Evolutionary conservation across 73 alveolate genomes (phyloP).

Genomic region (Paramecium biaurelia): DNA sequence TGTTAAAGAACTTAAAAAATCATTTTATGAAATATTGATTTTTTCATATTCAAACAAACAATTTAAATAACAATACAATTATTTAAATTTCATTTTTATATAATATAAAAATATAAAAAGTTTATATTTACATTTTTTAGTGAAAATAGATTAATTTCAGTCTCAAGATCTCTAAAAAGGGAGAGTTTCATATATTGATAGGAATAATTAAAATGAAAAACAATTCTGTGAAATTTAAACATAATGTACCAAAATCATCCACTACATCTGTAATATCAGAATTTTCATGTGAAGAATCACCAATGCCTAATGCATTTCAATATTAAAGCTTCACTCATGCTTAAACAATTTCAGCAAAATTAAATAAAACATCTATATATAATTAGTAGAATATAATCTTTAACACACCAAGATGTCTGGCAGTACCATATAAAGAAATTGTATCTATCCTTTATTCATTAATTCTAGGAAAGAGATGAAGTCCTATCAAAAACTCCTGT

Average conservation of each 20-base stretch:
- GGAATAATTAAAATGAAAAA: conserved; percentile 24
- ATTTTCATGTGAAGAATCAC: conserved; percentile 36
- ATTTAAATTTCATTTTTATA: too few species aligned
- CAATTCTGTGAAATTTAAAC: conserved; percentile 12
- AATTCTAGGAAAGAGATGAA: conserved; percentile 8
- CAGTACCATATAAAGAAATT: conserved; percentile 13
- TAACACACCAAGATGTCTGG: neutral
- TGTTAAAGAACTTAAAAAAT: too few species aligned
- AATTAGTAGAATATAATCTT: neutral
- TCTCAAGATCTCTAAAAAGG: neutral
- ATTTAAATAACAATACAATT: too few species aligned
- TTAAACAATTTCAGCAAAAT: conserved; percentile 18
- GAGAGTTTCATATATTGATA: neutral
- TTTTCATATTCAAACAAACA: too few species aligned
- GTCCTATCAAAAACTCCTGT: conserved; percentile 11
- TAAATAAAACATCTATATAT: conserved; percentile 1
- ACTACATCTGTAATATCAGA: conserved; percentile 36
- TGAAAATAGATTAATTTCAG: neutral
- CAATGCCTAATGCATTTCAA: conserved; percentile 19
- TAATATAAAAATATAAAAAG: neutral
- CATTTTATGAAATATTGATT: too few species aligned
- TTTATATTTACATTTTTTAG: neutral
- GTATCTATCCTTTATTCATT: neutral
- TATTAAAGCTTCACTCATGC: neutral
- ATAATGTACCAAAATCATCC: conserved; percentile 20